Conservation (phyloP, 2,329 filamentous ascomycete genomes). For the Magnaporthales sp. region DNA sequence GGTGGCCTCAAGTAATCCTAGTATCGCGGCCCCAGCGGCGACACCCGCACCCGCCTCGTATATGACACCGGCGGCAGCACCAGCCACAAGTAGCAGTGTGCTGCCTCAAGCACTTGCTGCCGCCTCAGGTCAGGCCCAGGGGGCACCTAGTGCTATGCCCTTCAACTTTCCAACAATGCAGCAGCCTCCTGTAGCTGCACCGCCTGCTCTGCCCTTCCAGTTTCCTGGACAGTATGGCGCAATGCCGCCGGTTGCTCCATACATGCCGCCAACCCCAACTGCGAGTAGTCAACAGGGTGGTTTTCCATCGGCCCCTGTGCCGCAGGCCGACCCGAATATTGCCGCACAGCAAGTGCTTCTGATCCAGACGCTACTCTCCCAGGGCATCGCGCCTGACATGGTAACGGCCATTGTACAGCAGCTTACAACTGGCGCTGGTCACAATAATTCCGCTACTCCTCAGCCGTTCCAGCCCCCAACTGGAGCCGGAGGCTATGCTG, state of each 20-base stretch:
- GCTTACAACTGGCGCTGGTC: slow-evolving; percentile 22
- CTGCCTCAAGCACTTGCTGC: slow-evolving; percentile 3
- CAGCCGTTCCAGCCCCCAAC: background rate
- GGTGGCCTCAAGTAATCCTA: slow-evolving; percentile 31
- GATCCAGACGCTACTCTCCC: slow-evolving; percentile 65
- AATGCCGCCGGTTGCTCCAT: slow-evolving; percentile 21
- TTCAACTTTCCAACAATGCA: slow-evolving; percentile 19
- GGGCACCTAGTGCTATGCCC: slow-evolving; percentile 18
- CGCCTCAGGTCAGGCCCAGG: slow-evolving; percentile 11
- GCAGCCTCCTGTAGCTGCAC: slow-evolving; percentile 47
- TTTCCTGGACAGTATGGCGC: slow-evolving; percentile 18
- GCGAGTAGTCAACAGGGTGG: slow-evolving; percentile 5
- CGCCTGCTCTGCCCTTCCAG: slow-evolving; percentile 25
- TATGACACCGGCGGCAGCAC: slow-evolving; percentile 1
- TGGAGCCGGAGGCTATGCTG: background rate
- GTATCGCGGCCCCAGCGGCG: slow-evolving; percentile 25
- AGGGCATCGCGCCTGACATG: slow-evolving; percentile 70
- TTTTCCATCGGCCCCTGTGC: slow-evolving; percentile 23
- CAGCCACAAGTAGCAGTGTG: slow-evolving; percentile 3
- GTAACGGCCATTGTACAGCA: slow-evolving; percentile 53
- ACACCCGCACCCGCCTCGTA: slow-evolving; percentile 17
- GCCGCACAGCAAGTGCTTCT: slow-evolving; percentile 61
- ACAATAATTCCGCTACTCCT: slow-evolving; percentile 20
- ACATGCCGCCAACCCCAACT: slow-evolving; percentile 11
- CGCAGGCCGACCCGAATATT: slow-evolving; percentile 32